Evolutionary conservation across 139 green algal genomes (phyloP), one percentile per base, ranked within the genome.

Genomic region (Ettlia oleoabundans): DNA sequence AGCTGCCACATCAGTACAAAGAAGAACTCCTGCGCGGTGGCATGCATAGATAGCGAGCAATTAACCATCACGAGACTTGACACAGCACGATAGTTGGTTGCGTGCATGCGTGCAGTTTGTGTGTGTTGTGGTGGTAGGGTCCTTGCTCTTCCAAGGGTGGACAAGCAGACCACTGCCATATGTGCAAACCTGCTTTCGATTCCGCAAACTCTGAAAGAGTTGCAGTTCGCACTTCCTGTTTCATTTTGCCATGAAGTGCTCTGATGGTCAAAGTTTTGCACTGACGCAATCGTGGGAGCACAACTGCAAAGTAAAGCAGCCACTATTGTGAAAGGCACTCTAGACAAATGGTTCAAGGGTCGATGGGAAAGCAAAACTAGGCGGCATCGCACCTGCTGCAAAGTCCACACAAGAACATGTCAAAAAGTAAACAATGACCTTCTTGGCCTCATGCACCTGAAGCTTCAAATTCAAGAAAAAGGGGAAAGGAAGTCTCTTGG

Each of bases 351-450:
- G 7, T n/a, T 47, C 9, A 52, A 52, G 26, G 4, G 13, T 15
- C 37, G 19, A 33, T 61, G 38, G 47, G 47, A 58, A 58, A 58
- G 15, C 47, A 58, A 58, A 58, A 24, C 47, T 10, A 15, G 13
- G 15, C 47, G 15, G 47, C 47, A 58, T 24, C 32, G n/a, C 8
- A 53, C 75, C 75, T 71, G 58, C 35, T 26, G 30, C 30, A 51
- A 71, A 83, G 66, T 99, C 95, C 32, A 99, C 97, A 52, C 82
- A 95, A 18, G 94, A 95, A 63, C 97, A 99, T 0, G 97, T 99
- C 22, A 99, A 84, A 68, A 96, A 94, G 84, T 99, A 99, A 2
- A 98, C 92, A 63, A 99, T 98, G 13, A 95, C 70, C 86, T 98
- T 98, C 37, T 92, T 64, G 15, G 81, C 61, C 2, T 35, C 32